Evolutionary conservation across 352 stramenopile genomes (phyloP).

Genomic region (Globisporangium splendens): DNA sequence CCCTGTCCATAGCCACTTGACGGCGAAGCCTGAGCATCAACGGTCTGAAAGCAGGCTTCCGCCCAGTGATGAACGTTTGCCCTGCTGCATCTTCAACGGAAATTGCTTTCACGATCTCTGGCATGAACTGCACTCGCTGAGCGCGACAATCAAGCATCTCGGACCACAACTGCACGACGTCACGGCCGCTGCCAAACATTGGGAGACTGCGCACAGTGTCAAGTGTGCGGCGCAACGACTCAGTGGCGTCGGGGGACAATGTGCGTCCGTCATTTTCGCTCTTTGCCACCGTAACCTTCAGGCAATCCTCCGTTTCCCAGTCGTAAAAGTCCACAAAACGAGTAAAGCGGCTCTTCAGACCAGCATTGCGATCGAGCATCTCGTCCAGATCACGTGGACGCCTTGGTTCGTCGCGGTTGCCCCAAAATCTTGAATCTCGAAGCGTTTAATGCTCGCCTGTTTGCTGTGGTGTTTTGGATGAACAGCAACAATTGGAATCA

Average conservation of each 20-base stretch:
- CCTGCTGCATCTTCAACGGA: conserved; percentile 39
- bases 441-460: no score
- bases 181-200: conserved; percentile 71
- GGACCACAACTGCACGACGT: conserved; percentile 68
- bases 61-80: conserved; percentile 27
- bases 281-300: conserved; percentile 54
- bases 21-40: conserved; percentile 22
- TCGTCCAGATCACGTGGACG: conserved; percentile 79
- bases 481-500: no score
- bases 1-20: conserved; percentile 5
- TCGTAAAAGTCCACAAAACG: conserved; percentile 87
- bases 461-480: no score
- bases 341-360: conserved; percentile 89
- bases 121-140: conserved; percentile 40
- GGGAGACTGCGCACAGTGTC: conserved; percentile 35
- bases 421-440: no score
- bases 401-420: no score
- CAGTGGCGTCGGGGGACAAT: conserved; percentile 25
- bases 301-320: conserved; percentile 81
- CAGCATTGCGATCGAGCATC: conserved; percentile 88
- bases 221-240: conserved; percentile 32
- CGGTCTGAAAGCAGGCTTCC: conserved; percentile 31
- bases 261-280: conserved; percentile 36
- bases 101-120: conserved; percentile 52
- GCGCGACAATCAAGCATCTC: conserved; percentile 59